These are phyloP conservation scores for Plectosphaerella sp. DNA, from an alignment of 2,329 filamentous ascomycete genomes.

Conservation along the genomic window DNA sequence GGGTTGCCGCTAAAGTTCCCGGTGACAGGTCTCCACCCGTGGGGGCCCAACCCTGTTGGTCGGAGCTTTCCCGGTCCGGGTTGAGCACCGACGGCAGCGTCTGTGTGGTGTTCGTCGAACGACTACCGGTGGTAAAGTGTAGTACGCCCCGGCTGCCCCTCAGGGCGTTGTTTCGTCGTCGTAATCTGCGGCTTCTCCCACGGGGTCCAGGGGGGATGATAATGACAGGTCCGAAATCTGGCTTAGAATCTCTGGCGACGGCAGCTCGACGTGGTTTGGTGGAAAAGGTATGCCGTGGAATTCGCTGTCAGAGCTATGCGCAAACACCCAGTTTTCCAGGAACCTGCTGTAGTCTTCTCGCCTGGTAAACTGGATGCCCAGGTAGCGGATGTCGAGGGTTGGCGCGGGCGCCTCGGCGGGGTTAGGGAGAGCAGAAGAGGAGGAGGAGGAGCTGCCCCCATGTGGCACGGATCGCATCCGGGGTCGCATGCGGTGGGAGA, in stretches of 20 bases:
- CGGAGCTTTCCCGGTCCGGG: no score
- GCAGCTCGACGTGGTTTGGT: slow-evolving; percentile 39
- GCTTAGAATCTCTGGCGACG: slow-evolving; percentile 39
- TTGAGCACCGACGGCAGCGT: no score
- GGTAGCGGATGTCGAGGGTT: slow-evolving; percentile 38
- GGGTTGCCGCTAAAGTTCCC: no score
- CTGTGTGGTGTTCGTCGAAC: no score
- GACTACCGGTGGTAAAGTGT: no score
- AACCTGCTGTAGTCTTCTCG: slow-evolving; percentile 42
- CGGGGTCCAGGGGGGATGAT: slow-evolving; percentile 18
- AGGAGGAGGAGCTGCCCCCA: slow-evolving; percentile 13
- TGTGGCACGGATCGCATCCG: slow-evolving; percentile 26
- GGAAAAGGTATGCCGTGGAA: slow-evolving; percentile 42
- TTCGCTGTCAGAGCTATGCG: slow-evolving; percentile 40
- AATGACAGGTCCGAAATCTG: slow-evolving; percentile 13
- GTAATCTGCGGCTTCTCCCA: slow-evolving; percentile 20
- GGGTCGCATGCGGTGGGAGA: slow-evolving; percentile 36
- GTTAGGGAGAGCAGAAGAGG: slow-evolving; percentile 10
- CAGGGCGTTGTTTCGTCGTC: slow-evolving; percentile 9
- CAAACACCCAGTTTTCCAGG: slow-evolving; percentile 39
- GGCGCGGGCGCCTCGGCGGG: neutral
- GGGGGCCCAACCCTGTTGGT: no score
- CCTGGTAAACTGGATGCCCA: slow-evolving; percentile 45
- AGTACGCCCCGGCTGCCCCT: neutral
- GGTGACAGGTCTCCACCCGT: no score